phyloP scores from a whole-genome alignment of 169 alveolate genomes.

The Perkinsus olseni region DNA sequence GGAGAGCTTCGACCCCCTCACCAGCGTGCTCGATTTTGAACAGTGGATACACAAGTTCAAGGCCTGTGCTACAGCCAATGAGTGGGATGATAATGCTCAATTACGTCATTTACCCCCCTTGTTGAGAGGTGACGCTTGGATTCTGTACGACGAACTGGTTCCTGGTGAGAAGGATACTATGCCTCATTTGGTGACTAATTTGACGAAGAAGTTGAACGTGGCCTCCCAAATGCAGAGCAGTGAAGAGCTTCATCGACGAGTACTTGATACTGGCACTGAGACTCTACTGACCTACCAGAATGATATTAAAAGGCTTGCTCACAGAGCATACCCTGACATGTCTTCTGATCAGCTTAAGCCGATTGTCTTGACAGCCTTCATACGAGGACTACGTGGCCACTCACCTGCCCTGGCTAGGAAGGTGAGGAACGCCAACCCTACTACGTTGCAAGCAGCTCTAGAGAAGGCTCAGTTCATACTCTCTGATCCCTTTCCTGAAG shows the following conservation, averaged over 20 bases:
- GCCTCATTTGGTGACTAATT: not conserved
- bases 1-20: not conserved
- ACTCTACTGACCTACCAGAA: not conserved
- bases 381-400: not conserved
- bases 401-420: not conserved
- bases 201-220: not conserved
- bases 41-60: not conserved
- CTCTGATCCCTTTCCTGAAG: not conserved
- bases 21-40: not conserved
- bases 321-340: not conserved
- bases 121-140: not conserved
- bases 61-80: not conserved
- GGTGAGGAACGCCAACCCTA: not conserved
- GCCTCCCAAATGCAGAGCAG: not conserved
- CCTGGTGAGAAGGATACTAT: not conserved
- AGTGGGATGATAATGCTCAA: not conserved
- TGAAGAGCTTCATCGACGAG: not conserved
- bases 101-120: not conserved
- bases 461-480: not conserved
- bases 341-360: not conserved
- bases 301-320: not conserved
- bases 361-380: not conserved
- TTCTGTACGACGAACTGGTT: not conserved
- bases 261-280: not conserved
- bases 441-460: not conserved